phyloP scores from a whole-genome alignment of 2,329 filamentous ascomycete genomes.

The Coniochaeta ligniaria region DNA sequence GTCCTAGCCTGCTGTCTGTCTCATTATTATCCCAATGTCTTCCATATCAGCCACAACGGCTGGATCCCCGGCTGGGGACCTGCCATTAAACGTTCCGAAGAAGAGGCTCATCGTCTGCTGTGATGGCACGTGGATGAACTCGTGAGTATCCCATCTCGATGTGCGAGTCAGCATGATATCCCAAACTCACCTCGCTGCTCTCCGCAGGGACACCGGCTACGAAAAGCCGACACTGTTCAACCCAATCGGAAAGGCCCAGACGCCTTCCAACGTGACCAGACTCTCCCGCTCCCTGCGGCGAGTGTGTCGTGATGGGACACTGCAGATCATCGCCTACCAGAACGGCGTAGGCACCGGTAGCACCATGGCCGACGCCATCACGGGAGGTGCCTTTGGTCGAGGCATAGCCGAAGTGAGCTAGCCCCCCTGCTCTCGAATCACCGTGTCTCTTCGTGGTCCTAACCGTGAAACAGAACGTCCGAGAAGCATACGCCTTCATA shows the following conservation, averaged over 20 bases:
- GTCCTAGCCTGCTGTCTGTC: neutral
- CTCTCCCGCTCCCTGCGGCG: constrained; percentile 50
- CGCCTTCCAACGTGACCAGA: constrained; percentile 54
- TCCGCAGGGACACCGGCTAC: constrained; percentile 35
- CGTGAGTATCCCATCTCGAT: constrained; percentile 15
- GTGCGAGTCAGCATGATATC: too few species aligned
- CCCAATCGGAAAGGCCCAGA: constrained; percentile 32
- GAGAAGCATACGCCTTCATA: constrained; percentile 56
- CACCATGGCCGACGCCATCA: constrained; percentile 39
- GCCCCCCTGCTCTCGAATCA: neutral
- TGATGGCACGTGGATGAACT: constrained; percentile 48
- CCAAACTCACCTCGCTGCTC: neutral
- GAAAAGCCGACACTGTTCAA: constrained; percentile 28
- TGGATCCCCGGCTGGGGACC: neutral
- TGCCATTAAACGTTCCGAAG: constrained; percentile 7
- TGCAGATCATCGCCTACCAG: constrained; percentile 55
- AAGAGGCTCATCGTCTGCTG: constrained; percentile 46
- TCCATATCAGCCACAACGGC: neutral
- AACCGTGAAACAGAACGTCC: constrained; percentile 31
- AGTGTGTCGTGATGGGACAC: constrained; percentile 39
- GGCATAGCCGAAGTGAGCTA: constrained; percentile 45
- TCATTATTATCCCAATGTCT: neutral
- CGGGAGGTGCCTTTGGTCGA: constrained; percentile 47
- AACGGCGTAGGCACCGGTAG: constrained; percentile 51
- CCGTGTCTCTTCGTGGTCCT: neutral